A percentile compares a stretch with the other conserved stretches of the same genome.
phyloP scores from a whole-genome alignment of 805 yeast genomes.

The Saccharomycopsis sp. region DNA sequence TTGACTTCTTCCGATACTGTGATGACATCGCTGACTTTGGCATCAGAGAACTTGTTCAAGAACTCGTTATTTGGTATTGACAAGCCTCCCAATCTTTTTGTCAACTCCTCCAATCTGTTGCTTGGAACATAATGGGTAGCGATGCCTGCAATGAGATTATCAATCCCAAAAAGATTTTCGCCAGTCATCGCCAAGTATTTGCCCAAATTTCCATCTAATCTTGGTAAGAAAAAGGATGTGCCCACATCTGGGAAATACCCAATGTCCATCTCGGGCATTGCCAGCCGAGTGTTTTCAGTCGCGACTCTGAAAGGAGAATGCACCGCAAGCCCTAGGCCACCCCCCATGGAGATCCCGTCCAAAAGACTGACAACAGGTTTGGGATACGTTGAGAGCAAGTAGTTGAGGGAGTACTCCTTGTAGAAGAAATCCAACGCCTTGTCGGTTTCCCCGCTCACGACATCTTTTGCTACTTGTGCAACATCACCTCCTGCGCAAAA shows the following conservation, averaged over 20 bases:
- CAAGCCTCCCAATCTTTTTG: slow-evolving; percentile 55
- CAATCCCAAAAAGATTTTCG: slow-evolving; percentile 64
- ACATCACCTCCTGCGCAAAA: slow-evolving; percentile 98
- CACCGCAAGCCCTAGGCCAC: slow-evolving; percentile 87
- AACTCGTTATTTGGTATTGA: slow-evolving; percentile 26
- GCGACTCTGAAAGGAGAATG: slow-evolving; percentile 91
- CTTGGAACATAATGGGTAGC: slow-evolving; percentile 86
- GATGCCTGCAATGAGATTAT: slow-evolving; percentile 72
- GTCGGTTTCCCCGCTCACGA: slow-evolving; percentile 36
- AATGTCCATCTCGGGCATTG: slow-evolving; percentile 97
- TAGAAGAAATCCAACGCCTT: slow-evolving; percentile 61
- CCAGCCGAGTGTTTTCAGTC: slow-evolving; percentile 83
- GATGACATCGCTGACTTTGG: slow-evolving; percentile 11
- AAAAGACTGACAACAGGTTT: slow-evolving; percentile 82
- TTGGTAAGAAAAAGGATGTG: slow-evolving; percentile 79
- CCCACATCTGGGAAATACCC: slow-evolving; percentile 98
- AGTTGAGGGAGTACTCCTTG: slow-evolving; percentile 74
- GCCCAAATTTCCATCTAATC: slow-evolving; percentile 75
- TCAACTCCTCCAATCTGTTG: slow-evolving; percentile 51
- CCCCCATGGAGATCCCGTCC: slow-evolving; percentile 96
- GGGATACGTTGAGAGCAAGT: slow-evolving; percentile 60
- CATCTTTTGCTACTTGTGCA: slow-evolving; percentile 60
- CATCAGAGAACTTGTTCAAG: slow-evolving; percentile 23
- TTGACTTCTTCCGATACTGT: slow-evolving; percentile 23
- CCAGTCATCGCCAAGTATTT: slow-evolving; percentile 84